Evolutionary conservation across 2,329 filamentous ascomycete species (phyloP).

Genomic region (Clathrospora elynae): DNA sequence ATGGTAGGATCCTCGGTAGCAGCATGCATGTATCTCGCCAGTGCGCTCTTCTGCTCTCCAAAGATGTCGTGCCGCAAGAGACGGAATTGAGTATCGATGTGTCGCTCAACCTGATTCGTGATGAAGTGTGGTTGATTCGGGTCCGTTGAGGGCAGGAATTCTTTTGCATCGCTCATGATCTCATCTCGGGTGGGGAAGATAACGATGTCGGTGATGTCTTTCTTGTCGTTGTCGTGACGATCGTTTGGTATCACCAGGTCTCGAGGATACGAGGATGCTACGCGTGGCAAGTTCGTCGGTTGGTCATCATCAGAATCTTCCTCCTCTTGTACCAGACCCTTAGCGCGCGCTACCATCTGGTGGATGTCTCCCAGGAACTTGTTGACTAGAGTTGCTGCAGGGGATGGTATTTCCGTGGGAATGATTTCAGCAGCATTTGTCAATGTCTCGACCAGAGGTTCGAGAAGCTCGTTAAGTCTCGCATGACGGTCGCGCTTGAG

Average conservation of each 20-base stretch:
- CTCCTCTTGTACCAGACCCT: constrained; percentile 16
- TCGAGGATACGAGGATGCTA: constrained; percentile 28
- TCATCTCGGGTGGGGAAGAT: constrained; percentile 41
- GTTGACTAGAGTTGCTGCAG: constrained; percentile 1
- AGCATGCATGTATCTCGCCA: constrained; percentile 22
- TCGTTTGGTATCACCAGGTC: constrained; percentile 22
- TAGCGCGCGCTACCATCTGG: constrained; percentile 19
- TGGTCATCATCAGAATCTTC: neutral
- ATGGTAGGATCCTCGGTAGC: constrained; percentile 3
- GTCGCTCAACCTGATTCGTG: constrained; percentile 22
- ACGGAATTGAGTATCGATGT: constrained; percentile 43
- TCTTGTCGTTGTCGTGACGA: constrained; percentile 41
- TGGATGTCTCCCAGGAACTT: constrained; percentile 10
- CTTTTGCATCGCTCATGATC: constrained; percentile 46
- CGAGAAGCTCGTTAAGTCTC: constrained; percentile 23
- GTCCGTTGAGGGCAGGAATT: constrained; percentile 40
- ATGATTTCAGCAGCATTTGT: constrained; percentile 5
- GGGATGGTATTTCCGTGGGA: constrained; percentile 2
- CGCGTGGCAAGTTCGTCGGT: neutral
- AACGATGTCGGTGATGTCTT: constrained; percentile 32
- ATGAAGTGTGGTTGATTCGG: constrained; percentile 32
- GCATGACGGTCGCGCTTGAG: constrained; percentile 20
- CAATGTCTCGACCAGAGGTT: constrained; percentile 5
- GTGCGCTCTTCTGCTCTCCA: constrained; percentile 32
- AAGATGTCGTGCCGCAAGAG: constrained; percentile 40